These are phyloP conservation scores for Trichoderma gracile DNA, from an alignment of 2,329 filamentous ascomycete species.

Conservation along the genomic window DNA sequence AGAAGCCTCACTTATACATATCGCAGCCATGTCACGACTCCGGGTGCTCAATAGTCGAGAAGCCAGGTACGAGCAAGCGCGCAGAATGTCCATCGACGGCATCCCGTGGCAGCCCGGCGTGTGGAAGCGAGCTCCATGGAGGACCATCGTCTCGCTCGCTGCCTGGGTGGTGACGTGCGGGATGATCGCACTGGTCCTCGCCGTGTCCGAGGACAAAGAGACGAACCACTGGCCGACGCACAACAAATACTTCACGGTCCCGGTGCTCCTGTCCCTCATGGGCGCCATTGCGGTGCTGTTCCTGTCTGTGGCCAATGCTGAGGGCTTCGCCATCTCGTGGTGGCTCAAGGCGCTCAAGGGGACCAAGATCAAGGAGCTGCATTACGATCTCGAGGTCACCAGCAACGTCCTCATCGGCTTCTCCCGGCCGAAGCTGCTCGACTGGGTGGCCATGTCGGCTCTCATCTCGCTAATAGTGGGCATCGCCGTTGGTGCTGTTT, in stretches of 20 bases:
- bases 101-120: conserved; percentile 19
- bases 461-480: conserved; percentile 5
- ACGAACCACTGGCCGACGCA: conserved; percentile 11
- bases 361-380: conserved; percentile 17
- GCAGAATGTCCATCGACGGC: neutral
- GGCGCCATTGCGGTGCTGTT: conserved; percentile 1
- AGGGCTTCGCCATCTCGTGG: conserved; percentile 17
- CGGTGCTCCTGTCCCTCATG: conserved; percentile 16
- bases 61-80: neutral
- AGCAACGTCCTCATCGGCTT: conserved; percentile 3
- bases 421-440: neutral
- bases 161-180: conserved; percentile 7
- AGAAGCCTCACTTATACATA: neutral
- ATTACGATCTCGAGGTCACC: conserved; percentile 20
- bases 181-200: conserved; percentile 12
- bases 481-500: conserved; percentile 4
- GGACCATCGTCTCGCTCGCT: neutral
- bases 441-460: neutral
- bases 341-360: conserved; percentile 20
- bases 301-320: conserved; percentile 10
- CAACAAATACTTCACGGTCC: conserved; percentile 11
- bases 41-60: neutral
- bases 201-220: conserved; percentile 10
- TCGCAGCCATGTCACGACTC: neutral
- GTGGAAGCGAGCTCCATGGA: conserved; percentile 18